A percentile compares a stretch with the other conserved stretches of the same genome.
phyloP scores from a whole-genome alignment of 768 basidiomycete species.

The Clavaria fumosa region DNA sequence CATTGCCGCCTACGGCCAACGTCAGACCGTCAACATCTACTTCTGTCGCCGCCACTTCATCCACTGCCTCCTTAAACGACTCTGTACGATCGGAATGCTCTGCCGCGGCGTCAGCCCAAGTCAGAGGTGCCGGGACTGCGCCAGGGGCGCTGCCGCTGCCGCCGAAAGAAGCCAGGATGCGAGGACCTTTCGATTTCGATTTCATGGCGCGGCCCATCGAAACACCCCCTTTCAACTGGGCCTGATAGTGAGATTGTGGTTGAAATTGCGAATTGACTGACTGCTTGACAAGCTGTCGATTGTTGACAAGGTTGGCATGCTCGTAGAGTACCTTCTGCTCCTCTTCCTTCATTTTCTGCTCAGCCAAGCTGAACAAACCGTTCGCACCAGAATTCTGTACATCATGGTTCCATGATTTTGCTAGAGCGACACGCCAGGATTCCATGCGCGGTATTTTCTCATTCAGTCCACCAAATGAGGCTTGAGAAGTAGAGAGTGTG shows the following conservation, averaged over 20 bases:
- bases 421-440: conserved; percentile 1
- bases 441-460: conserved; percentile 6
- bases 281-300: not conserved
- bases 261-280: not conserved
- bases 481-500: conserved; percentile 4
- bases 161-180: not conserved
- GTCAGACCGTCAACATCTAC: not conserved
- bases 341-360: not conserved
- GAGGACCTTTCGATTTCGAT: not conserved
- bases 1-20: not conserved
- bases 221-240: not conserved
- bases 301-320: not conserved
- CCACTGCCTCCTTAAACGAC: not conserved
- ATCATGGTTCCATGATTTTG: not conserved
- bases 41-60: not conserved
- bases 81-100: not conserved
- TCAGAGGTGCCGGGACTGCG: not conserved
- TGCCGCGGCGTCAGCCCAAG: not conserved
- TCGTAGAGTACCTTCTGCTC: not conserved
- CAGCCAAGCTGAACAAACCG: conserved; percentile 4
- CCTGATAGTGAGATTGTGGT: not conserved
- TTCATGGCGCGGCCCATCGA: too few relatives aligned
- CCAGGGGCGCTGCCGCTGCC: not conserved
- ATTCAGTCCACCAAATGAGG: conserved; percentile 4
- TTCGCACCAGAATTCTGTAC: not conserved